Base-by-base conservation (phyloP, 2,329 filamentous ascomycete species). In the Colletotrichum zoysiae region DNA sequence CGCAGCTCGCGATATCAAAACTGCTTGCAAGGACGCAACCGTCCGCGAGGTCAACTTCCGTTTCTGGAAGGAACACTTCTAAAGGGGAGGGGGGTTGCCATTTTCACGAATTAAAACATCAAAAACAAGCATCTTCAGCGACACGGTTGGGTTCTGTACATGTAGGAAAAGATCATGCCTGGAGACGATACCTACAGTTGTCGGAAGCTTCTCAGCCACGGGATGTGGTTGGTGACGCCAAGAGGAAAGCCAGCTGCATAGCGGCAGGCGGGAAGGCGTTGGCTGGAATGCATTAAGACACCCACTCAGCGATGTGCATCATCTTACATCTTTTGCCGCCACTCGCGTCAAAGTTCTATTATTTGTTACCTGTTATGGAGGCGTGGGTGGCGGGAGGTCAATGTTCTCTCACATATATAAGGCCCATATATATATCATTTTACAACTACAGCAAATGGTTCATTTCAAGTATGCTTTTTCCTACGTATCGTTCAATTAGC, bases 21-120 rank as follows among this genome's bases (percentile, higher is more conserved):
- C 90, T 79, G 95, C 95, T 20, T 93, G 93, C 76, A 93, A 92
- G 78, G 81, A 86, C 65, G 92, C 92, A 20, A 93, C 90, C 16
- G 90, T 89, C 48, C 89, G 89, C 74, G 93, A 97, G 76, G 94
- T 99, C 69, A 90, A 91, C 78, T 99, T 98, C 85, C 93, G 94
- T 77, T 99, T 99, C 86, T 99, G 96, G 96, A 99, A 99, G 86
- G 96, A 99, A 83, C 95, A 99, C 80, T 92, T 92, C 79, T 92
- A 87, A 80, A 72, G 73, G 70, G 55, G 53, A 38, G 60, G 23
- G 42, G 60, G 23, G 16, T 59, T 5, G 38, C 38, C 53, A 50
- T 33, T 35, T 20, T 38, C 7, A 64, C 11, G 46, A 35, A 30
- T 56, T 51, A 64, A 57, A 58, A 60, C 63, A 64, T 35, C 30